Percentiles rank a stretch among this genome's conserved stretches.
Conservation (phyloP, 2,329 filamentous ascomycete species). For the Xylariaceae sp. region DNA sequence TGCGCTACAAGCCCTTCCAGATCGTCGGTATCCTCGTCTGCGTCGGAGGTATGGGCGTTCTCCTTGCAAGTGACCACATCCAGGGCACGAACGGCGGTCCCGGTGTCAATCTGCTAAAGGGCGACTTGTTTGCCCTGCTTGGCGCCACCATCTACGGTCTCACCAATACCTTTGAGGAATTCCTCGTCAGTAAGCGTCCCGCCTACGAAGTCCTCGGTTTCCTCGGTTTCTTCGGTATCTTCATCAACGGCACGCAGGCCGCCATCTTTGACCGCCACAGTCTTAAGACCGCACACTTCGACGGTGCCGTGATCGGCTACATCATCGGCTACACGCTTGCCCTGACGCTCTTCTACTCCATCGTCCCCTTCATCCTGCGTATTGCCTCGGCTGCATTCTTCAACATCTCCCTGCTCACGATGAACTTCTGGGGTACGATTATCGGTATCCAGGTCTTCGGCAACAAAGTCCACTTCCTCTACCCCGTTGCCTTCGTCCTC, state of each 20-base stretch:
- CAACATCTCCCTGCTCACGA: slow-evolving; percentile 89
- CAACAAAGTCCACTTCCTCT: slow-evolving; percentile 76
- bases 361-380: slow-evolving; percentile 82
- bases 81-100: slow-evolving; percentile 66
- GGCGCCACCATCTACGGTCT: slow-evolving; percentile 89
- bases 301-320: slow-evolving; percentile 68
- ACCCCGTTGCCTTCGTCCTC: slow-evolving; percentile 90
- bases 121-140: slow-evolving; percentile 84
- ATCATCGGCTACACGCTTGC: slow-evolving; percentile 84
- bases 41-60: slow-evolving; percentile 82
- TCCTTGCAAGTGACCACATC: slow-evolving; percentile 84
- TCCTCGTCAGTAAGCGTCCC: slow-evolving; percentile 78
- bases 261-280: slow-evolving; percentile 81
- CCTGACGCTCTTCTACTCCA: slow-evolving; percentile 77
- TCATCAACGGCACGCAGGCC: slow-evolving; percentile 88
- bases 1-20: slow-evolving; percentile 86
- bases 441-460: slow-evolving; percentile 86
- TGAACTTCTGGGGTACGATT: slow-evolving; percentile 94
- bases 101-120: slow-evolving; percentile 71
- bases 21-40: slow-evolving; percentile 82
- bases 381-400: slow-evolving; percentile 91
- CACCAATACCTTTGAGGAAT: slow-evolving; percentile 89
- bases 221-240: slow-evolving; percentile 77
- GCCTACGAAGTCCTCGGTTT: slow-evolving; percentile 92
- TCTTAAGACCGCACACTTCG: slow-evolving; percentile 62